phyloP scores from a whole-genome alignment of 139 green algal genomes.

The Micromonas pusilla region DNA sequence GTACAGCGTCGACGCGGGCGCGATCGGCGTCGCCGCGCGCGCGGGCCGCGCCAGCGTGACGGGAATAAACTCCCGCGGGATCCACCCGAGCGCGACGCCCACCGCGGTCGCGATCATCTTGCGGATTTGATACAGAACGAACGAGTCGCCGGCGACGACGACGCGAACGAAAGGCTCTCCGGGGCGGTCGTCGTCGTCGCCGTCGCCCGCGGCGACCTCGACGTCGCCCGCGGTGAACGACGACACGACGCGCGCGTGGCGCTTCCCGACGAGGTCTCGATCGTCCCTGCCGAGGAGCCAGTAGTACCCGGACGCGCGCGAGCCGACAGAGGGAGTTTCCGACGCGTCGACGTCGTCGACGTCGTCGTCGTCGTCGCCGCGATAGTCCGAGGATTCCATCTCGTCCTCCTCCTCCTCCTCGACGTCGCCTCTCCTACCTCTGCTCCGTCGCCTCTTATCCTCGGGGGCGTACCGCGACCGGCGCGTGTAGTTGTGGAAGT shows the following conservation, averaged over 20 bases:
- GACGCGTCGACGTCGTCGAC: not conserved
- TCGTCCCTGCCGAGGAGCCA: not conserved
- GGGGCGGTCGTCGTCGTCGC: not conserved
- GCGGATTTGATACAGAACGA: conserved; percentile 30
- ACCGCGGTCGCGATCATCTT: conserved; percentile 26
- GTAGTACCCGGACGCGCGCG: not conserved
- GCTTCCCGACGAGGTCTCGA: not conserved
- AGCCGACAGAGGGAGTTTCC: not conserved
- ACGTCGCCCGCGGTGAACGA: not conserved
- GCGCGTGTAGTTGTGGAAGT: conserved; percentile 62
- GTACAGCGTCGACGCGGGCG: conserved; percentile 15
- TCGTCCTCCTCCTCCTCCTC: conserved; percentile 14
- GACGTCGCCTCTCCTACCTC: not conserved
- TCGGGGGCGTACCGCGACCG: conserved; percentile 40
- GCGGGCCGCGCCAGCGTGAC: not conserved
- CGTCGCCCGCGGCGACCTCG: not conserved
- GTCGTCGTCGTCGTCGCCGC: not conserved
- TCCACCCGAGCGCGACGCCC: not conserved
- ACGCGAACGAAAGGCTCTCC: conserved; percentile 22
- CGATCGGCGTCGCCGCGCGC: conserved; percentile 1
- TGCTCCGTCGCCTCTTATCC: too few species aligned
- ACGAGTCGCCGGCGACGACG: conserved; percentile 5
- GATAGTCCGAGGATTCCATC: not conserved
- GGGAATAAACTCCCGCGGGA: conserved; percentile 2
- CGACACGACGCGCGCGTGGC: not conserved